phyloP scores from a whole-genome alignment of 345 rosid genomes.

The Raphanus raphanistrum region DNA sequence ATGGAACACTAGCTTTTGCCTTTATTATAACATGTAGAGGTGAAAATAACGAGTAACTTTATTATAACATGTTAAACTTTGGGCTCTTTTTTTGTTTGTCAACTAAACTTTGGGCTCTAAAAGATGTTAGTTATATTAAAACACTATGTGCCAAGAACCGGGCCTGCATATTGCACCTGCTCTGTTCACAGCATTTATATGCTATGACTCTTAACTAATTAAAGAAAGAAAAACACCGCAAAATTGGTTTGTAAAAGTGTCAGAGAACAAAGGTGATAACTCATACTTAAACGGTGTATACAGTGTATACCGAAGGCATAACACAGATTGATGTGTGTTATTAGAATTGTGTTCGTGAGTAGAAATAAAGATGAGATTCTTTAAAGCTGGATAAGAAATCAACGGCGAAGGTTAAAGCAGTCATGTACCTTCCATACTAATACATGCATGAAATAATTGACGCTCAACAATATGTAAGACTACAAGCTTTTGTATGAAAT shows the following conservation, averaged over 20 bases:
- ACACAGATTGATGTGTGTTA: conserved; percentile 25
- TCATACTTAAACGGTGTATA: not conserved
- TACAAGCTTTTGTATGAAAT: conserved; percentile 10
- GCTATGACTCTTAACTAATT: not conserved
- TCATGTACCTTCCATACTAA: not conserved
- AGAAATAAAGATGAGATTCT: conserved; percentile 38
- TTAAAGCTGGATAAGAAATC: conserved; percentile 22
- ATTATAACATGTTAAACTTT: too few species aligned
- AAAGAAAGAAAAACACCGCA: not conserved
- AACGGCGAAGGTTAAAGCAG: conserved; percentile 32
- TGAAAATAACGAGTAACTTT: too few species aligned
- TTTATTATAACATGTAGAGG: too few species aligned
- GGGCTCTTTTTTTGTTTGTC: too few species aligned
- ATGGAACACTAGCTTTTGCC: too few species aligned
- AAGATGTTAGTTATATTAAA: not conserved
- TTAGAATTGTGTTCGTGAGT: conserved; percentile 33
- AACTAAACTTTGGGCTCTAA: not conserved
- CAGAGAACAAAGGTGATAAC: not conserved
- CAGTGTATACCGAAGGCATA: conserved; percentile 29
- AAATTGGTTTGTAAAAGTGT: not conserved
- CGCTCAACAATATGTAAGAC: not conserved
- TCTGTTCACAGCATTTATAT: not conserved
- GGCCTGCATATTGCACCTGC: not conserved
- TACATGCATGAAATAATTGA: conserved; percentile 1
- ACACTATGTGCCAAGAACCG: not conserved